These are phyloP conservation scores for Ophiostoma angusticollis DNA, from an alignment of 2,329 filamentous ascomycete genomes.

Conservation along the genomic window DNA sequence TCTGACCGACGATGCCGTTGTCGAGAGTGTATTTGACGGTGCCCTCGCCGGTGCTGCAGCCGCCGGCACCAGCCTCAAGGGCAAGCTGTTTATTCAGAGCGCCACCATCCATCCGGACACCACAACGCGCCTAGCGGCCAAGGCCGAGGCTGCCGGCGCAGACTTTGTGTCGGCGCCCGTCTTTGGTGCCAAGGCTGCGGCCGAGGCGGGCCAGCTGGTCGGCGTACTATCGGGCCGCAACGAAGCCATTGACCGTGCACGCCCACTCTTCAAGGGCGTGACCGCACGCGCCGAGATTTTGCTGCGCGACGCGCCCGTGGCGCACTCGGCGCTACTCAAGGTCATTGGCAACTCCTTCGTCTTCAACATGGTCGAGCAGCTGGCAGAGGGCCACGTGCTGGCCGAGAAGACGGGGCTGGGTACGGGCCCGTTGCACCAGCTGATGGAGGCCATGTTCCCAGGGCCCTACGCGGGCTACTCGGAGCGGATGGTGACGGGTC, in stretches of 20 bases:
- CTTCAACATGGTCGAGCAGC: conserved; percentile 65
- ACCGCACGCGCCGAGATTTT: conserved; percentile 58
- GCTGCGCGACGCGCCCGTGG: conserved; percentile 54
- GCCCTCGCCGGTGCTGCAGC: conserved; percentile 47
- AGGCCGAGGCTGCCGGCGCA: conserved; percentile 45
- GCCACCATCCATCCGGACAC: conserved; percentile 80
- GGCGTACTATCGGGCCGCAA: conserved; percentile 58
- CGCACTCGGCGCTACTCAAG: conserved; percentile 60
- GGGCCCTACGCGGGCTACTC: conserved; percentile 66
- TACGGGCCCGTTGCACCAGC: conserved; percentile 53
- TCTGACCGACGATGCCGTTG: conserved; percentile 67
- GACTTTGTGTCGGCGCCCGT: conserved; percentile 61
- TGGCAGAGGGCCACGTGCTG: conserved; percentile 65
- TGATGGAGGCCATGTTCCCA: conserved; percentile 62
- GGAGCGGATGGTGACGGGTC: conserved; percentile 58
- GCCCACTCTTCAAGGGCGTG: conserved; percentile 60
- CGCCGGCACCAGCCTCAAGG: conserved; percentile 42
- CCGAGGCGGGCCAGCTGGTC: conserved; percentile 57
- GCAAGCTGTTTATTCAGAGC: conserved; percentile 76
- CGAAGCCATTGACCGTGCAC: conserved; percentile 47
- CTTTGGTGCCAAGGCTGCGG: conserved; percentile 59
- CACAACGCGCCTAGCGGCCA: conserved; percentile 51
- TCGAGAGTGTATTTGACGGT: conserved; percentile 59
- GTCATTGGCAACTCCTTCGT: conserved; percentile 81
- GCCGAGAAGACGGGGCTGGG: conserved; percentile 74